These are phyloP conservation scores for Scutellaria minor DNA, from an alignment of 257 asterid genomes.

Conservation along the genomic window DNA sequence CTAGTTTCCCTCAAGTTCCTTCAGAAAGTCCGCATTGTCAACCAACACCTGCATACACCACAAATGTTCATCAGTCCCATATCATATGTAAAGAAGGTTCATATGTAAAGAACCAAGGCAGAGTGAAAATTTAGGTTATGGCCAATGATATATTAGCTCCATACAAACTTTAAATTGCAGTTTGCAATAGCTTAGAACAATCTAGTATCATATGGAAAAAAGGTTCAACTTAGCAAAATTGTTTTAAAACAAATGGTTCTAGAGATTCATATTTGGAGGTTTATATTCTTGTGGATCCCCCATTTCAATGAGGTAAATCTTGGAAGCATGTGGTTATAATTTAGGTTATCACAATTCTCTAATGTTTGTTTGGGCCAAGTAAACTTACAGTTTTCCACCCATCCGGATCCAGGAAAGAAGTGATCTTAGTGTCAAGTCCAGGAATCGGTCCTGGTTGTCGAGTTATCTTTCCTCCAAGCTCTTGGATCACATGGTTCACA, in stretches of 20 bases:
- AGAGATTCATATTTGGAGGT: not conserved
- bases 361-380: not conserved
- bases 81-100: not conserved
- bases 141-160: too few species aligned
- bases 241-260: not conserved
- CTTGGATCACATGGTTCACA: constrained; percentile 74
- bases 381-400: constrained; percentile 97
- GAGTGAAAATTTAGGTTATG: not conserved
- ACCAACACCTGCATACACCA: constrained; percentile 75
- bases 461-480: constrained; percentile 94
- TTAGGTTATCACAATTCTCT: not conserved
- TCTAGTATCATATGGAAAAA: not conserved
- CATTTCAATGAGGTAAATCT: too few species aligned
- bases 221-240: not conserved
- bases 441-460: constrained; percentile 91
- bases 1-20: constrained; percentile 65
- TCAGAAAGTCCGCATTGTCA: constrained; percentile 83
- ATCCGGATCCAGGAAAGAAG: constrained; percentile 93
- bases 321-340: too few species aligned
- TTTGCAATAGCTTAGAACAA: too few species aligned
- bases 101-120: not conserved
- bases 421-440: constrained; percentile 88
- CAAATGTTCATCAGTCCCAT: not conserved
- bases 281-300: not conserved
- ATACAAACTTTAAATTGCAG: too few species aligned